Evolutionary conservation across 2,329 filamentous ascomycete species (phyloP).

Genomic region (Cercospora zeina): DNA sequence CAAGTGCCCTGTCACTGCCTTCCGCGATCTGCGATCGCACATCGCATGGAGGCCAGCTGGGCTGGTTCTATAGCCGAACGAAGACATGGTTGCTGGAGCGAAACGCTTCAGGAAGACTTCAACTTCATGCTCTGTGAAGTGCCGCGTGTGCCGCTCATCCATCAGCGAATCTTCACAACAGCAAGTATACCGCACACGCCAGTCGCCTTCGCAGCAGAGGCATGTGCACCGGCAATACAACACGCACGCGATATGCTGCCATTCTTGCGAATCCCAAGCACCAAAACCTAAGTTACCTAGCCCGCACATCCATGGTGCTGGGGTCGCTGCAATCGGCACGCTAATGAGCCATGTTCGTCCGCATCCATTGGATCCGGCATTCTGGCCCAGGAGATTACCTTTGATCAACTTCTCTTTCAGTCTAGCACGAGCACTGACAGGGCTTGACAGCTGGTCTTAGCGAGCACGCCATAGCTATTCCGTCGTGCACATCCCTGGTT

Average conservation of each 20-base stretch:
- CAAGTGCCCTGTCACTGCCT: no score
- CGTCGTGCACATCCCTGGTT: constrained; percentile 13
- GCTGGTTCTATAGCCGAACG: neutral
- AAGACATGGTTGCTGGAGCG: neutral
- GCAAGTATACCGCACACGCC: neutral
- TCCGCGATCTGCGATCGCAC: no score
- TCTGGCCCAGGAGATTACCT: neutral
- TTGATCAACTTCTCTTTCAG: neutral
- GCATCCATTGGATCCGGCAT: neutral
- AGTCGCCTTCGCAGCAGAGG: neutral
- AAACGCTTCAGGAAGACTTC: neutral
- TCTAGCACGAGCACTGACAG: constrained; percentile 10
- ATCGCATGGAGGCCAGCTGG: neutral
- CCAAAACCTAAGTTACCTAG: constrained; percentile 10
- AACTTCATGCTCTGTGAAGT: neutral
- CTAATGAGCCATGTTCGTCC: neutral
- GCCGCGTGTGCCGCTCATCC: constrained; percentile 7
- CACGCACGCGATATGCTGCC: constrained; percentile 15
- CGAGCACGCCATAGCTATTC: constrained; percentile 18
- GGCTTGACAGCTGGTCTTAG: neutral
- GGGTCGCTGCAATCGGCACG: neutral
- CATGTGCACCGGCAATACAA: neutral
- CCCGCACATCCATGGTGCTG: neutral
- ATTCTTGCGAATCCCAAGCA: constrained; percentile 11
- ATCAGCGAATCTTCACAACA: neutral